These are phyloP conservation scores for Theileria parva DNA, from an alignment of 169 alveolate species.

Conservation along the genomic window DNA sequence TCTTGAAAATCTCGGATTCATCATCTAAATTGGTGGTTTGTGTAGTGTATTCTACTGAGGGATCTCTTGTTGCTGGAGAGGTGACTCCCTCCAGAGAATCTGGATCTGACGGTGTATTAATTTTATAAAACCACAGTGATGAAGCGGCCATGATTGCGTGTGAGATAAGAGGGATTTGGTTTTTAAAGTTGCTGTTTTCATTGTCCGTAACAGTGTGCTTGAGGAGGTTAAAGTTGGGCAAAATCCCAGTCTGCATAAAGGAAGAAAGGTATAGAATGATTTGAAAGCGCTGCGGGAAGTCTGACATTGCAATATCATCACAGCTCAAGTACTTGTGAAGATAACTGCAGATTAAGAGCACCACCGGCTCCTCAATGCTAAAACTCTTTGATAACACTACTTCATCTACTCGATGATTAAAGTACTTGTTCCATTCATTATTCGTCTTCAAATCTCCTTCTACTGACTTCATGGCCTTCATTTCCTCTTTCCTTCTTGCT, in stretches of 20 bases:
- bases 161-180: slow-evolving; percentile 25
- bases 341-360: slow-evolving; percentile 19
- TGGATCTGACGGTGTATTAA: slow-evolving; percentile 3
- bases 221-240: slow-evolving; percentile 42
- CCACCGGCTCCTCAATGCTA: slow-evolving; percentile 36
- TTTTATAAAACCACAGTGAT: slow-evolving; percentile 10
- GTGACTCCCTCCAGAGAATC: not conserved
- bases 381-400: slow-evolving; percentile 28
- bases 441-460: not conserved
- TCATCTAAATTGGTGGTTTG: not conserved
- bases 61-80: not conserved
- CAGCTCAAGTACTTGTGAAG: slow-evolving; percentile 33
- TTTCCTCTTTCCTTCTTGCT: not conserved
- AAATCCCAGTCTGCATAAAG: slow-evolving; percentile 47
- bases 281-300: slow-evolving; percentile 23
- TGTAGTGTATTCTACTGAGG: not conserved
- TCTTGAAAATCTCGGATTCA: not conserved
- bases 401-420: slow-evolving; percentile 22
- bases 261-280: slow-evolving; percentile 27
- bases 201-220: slow-evolving; percentile 1
- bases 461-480: not conserved
- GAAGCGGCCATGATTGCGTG: slow-evolving; percentile 24
- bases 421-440: slow-evolving; percentile 31
- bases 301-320: slow-evolving; percentile 21
- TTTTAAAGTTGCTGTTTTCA: slow-evolving; percentile 14